Percentiles rank a stretch among this genome's conserved stretches.
Conservation (phyloP, 2,329 filamentous ascomycete genomes). For the Aspergillus ustus region DNA sequence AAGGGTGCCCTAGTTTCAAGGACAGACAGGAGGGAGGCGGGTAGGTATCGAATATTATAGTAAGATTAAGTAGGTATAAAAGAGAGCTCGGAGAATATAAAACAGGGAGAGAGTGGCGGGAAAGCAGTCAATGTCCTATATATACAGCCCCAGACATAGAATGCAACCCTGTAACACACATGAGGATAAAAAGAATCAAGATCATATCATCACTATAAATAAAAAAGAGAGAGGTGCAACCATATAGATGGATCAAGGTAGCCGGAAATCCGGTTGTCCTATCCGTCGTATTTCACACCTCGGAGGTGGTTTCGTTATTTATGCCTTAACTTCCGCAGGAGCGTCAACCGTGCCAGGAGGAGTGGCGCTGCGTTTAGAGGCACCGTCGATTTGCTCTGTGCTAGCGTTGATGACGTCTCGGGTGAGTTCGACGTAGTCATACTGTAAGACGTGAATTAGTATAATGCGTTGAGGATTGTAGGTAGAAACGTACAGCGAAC, state of each 20-base stretch:
- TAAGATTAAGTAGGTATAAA: slow-evolving; percentile 1
- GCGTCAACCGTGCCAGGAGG: slow-evolving; percentile 27
- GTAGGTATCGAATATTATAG: not conserved
- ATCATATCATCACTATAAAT: not conserved
- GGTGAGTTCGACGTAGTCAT: slow-evolving; percentile 86
- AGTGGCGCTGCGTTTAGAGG: slow-evolving; percentile 37
- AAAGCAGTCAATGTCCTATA: not conserved
- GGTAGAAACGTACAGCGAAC: slow-evolving; percentile 67
- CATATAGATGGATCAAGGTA: not conserved
- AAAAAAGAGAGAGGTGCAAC: not conserved
- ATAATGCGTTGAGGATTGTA: not conserved
- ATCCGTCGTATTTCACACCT: not conserved
- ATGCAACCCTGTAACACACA: not conserved
- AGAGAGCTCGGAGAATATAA: not conserved
- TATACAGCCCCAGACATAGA: not conserved
- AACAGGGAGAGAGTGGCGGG: not conserved
- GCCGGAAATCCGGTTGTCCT: not conserved
- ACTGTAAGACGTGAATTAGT: slow-evolving; percentile 47
- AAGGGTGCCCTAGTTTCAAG: not conserved
- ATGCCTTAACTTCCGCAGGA: slow-evolving; percentile 31
- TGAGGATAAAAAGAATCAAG: not conserved
- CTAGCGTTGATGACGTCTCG: slow-evolving; percentile 63
- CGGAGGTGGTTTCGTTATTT: not conserved
- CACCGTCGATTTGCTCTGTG: slow-evolving; percentile 29
- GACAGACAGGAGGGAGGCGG: not conserved